phyloP scores from a whole-genome alignment of 2,329 filamentous ascomycete species.

The Teratosphaeria pseudoeucalypti region DNA sequence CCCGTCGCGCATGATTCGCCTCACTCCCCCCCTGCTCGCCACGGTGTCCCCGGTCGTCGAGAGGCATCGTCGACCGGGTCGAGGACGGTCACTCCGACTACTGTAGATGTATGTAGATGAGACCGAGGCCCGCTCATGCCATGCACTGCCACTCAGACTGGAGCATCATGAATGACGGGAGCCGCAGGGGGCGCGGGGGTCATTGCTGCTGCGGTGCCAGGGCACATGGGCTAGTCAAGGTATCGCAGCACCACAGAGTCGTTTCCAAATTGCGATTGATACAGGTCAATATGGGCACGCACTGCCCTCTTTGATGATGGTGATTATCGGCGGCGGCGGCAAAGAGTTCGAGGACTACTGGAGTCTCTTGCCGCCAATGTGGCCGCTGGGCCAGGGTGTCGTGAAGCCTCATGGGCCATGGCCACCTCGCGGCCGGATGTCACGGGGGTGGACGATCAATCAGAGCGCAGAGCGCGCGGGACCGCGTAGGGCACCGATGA shows the following conservation, averaged over 20 bases:
- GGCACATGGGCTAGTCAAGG: background rate
- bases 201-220: background rate
- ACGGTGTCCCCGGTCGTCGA: background rate
- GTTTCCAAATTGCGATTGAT: background rate
- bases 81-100: background rate
- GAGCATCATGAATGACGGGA: background rate
- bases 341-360: background rate
- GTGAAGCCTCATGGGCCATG: background rate
- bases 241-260: background rate
- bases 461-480: too few species aligned
- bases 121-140: background rate
- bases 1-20: background rate
- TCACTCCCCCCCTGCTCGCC: background rate
- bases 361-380: background rate
- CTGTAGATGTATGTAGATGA: background rate
- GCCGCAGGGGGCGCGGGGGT: background rate
- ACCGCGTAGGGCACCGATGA: too few species aligned
- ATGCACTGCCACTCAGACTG: background rate
- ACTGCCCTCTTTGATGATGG: background rate
- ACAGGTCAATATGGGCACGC: background rate
- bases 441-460: background rate
- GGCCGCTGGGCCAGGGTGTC: background rate
- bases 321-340: background rate
- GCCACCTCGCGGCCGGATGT: background rate
- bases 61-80: background rate